These are phyloP conservation scores for Dactylellina haptotyla DNA, from an alignment of 2,329 filamentous ascomycete species.

Conservation along the genomic window DNA sequence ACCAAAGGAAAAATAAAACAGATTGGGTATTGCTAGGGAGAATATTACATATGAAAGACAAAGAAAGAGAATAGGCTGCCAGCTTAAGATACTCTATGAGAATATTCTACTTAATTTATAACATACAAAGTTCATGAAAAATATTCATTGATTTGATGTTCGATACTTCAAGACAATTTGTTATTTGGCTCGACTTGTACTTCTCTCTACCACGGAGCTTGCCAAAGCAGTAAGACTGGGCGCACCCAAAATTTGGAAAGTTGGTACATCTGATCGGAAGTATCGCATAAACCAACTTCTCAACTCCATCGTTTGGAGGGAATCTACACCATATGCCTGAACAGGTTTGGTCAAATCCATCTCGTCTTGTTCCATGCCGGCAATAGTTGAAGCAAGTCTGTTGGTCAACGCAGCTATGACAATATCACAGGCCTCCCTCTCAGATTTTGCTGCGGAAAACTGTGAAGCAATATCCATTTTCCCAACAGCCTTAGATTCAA, in stretches of 20 bases:
- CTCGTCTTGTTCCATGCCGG: not conserved
- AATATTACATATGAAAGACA: too few relatives aligned
- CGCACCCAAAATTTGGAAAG: constrained; percentile 13
- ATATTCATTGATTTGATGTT: too few relatives aligned
- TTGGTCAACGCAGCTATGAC: not conserved
- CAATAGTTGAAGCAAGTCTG: not conserved
- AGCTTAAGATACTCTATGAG: too few relatives aligned
- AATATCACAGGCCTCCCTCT: not conserved
- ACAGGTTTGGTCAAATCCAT: not conserved
- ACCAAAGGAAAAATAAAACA: too few relatives aligned
- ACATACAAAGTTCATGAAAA: too few relatives aligned
- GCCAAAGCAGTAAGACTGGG: not conserved
- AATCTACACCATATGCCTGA: constrained; percentile 10
- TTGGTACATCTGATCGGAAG: constrained; percentile 11
- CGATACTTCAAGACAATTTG: too few relatives aligned
- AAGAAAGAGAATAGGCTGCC: too few relatives aligned
- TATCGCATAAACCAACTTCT: constrained; percentile 18
- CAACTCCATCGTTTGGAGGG: constrained; percentile 22
- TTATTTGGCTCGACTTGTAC: too few relatives aligned
- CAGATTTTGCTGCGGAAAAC: not conserved
- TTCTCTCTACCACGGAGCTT: not conserved
- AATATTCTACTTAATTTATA: too few relatives aligned
- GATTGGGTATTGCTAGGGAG: too few relatives aligned
- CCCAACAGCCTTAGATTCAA: not conserved
- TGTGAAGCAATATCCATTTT: not conserved